These are phyloP conservation scores for Phytophthora palmivora DNA, from an alignment of 352 stramenopile species.

Conservation along the genomic window DNA sequence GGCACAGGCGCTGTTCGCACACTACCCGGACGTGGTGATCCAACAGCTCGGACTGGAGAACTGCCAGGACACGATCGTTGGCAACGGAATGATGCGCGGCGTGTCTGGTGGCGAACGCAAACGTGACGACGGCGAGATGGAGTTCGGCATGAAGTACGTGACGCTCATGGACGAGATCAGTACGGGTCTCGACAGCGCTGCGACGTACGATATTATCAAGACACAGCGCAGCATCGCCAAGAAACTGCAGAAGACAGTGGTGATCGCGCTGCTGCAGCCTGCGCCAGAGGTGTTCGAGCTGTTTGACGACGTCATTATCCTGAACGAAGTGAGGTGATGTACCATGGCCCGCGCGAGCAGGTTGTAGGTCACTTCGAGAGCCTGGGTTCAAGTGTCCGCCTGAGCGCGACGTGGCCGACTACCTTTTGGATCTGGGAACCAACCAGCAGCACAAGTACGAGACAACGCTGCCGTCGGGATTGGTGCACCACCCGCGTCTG, in stretches of 20 bases:
- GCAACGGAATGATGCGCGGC: constrained; percentile 63
- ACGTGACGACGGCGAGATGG: constrained; percentile 89
- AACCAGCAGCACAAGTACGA: constrained; percentile 53
- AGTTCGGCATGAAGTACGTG: constrained; percentile 78
- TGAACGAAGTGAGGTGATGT: constrained; percentile 55
- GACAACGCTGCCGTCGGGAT: not conserved
- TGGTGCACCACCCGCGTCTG: constrained; percentile 29
- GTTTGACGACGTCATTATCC: constrained; percentile 62
- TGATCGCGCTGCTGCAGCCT: constrained; percentile 88
- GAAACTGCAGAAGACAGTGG: constrained; percentile 53
- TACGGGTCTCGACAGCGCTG: constrained; percentile 66
- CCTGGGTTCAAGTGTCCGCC: constrained; percentile 39
- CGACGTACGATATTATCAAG: constrained; percentile 63
- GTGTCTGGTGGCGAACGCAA: constrained; percentile 78
- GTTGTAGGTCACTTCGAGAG: constrained; percentile 52
- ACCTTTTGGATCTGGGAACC: constrained; percentile 53
- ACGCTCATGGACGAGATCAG: constrained; percentile 86
- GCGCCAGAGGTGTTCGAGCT: constrained; percentile 59
- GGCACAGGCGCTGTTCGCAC: not conserved
- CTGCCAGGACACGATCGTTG: constrained; percentile 62
- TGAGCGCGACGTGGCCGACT: constrained; percentile 49
- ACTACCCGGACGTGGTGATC: constrained; percentile 34
- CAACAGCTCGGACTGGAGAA: constrained; percentile 33
- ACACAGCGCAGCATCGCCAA: constrained; percentile 54
- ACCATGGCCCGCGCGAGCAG: constrained; percentile 51